These are phyloP conservation scores for Byssoonygena ceratinophila DNA, from an alignment of 2,329 filamentous ascomycete species.

Conservation along the genomic window DNA sequence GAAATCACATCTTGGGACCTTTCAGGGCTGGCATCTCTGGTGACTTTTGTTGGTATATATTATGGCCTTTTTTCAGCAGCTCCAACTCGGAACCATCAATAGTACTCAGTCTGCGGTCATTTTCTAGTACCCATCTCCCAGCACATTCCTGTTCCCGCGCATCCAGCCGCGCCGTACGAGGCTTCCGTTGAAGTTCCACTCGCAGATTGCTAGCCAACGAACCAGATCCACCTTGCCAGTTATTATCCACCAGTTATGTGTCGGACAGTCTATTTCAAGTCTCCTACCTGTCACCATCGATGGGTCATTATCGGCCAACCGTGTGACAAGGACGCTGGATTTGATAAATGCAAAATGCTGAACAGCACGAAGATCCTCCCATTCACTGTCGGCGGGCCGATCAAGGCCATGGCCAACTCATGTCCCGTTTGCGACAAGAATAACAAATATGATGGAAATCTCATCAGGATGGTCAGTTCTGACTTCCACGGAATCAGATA, in stretches of 20 bases:
- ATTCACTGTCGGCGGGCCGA: slow-evolving; percentile 14
- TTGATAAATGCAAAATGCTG: slow-evolving; percentile 22
- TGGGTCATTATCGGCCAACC: slow-evolving; percentile 41
- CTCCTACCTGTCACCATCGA: slow-evolving; percentile 38
- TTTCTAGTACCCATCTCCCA: not conserved
- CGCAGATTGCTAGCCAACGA: too few species aligned
- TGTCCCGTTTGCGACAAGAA: slow-evolving; percentile 27
- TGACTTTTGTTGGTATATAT: not conserved
- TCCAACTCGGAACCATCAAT: not conserved
- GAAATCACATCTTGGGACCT: not conserved
- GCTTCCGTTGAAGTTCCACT: too few species aligned
- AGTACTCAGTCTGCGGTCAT: not conserved
- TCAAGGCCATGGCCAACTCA: slow-evolving; percentile 18
- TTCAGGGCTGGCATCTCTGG: not conserved
- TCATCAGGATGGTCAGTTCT: slow-evolving; percentile 21
- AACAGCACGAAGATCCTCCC: slow-evolving; percentile 12
- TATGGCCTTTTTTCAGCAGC: not conserved
- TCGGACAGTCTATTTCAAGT: slow-evolving; percentile 36
- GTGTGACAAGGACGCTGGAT: slow-evolving; percentile 29
- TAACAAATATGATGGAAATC: slow-evolving; percentile 26
- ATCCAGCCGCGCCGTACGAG: not conserved
- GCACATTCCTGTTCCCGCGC: not conserved
- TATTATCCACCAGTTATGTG: slow-evolving; percentile 35
- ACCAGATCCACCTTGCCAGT: not conserved
- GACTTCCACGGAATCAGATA: slow-evolving; percentile 11